Base-by-base conservation (phyloP, 306 rosid genomes). In the Cucumis cinereus region DNA sequence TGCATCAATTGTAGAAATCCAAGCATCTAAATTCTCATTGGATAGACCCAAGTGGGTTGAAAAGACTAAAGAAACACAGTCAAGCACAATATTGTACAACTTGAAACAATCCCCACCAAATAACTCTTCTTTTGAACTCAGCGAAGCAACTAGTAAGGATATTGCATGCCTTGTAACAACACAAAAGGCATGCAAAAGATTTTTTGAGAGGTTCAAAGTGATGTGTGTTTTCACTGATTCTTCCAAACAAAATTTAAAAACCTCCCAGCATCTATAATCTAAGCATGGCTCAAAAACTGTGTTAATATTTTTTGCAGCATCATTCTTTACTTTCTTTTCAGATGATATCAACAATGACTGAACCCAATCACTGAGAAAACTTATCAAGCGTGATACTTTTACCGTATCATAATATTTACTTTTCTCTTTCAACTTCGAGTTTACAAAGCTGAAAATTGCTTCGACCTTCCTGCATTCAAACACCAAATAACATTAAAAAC, bases 181-280 rank as follows among this genome's bases (percentile, higher is more conserved):
- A 76, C 76, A 79, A 43, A 91, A 24, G 16, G 97, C 86, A 49
- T 77, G 80, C 56, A 94, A 80, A 38, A 94, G 91, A 77, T 90
- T 85, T 81, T 85, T 82, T 0, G 92, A 84, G 76, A 91, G 83
- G 77, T 71, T 91, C 81, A 91, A 82, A 45, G 95, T 75, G 69
- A 83, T 81, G 33, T 20, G 67, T 33, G 84, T 71, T 75, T 81
- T 89, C 79, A 81, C 69, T 41, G 98, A 91, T 79, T 87, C 88
- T 77, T 85, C 79, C 90, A 91, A 86, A 75, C 97, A 93, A 75
- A 91, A 91, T 71, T 84, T 88, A 78, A 90, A 90, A 80, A 91
- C 81, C 81, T 79, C 91, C 98, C 97, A 94, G 84, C 93, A 91
- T 77, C 89, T 87, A 66, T 81, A 38, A 83, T 94, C 98, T 84